Base-by-base conservation (phyloP, 2,329 filamentous ascomycete species). In the Furcasterigmium sp. region DNA sequence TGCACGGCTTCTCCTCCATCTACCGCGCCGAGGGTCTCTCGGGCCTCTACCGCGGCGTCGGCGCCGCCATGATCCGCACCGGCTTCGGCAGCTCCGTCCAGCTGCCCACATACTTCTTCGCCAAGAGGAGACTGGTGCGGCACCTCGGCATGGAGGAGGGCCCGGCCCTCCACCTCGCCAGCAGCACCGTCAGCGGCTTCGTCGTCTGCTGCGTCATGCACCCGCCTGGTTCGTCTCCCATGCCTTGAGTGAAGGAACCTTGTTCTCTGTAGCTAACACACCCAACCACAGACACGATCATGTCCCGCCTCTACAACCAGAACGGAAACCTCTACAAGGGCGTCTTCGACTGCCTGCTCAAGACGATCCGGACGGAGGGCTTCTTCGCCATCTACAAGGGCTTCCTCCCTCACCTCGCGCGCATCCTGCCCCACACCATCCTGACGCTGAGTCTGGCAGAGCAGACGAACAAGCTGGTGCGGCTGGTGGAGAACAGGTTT, bases 201-300 rank as follows among this genome's bases (percentile, higher is more conserved):
- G 93, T 95, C 11, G 93, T 98, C 15, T 98, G 93, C 70, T 88
- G 87, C 55, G 84, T 97, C 51, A 98, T 98, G 93, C 93, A 98
- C 59, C 93, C 93, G 42, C 93, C 93, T 58, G 86, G 85, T 89
- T 67, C 61, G 76, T 62, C 11, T 15, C 17, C 19, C 14, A 23
- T 19, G 25, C 43, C 23, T 42, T 15, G 17, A 28, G 35, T 30
- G 29, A 23, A 17, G 14, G 41, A 54, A n/a, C n/a, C n/a, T n/a
- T n/a, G n/a, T n/a, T n/a, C n/a, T n/a, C n/a, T n/a, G n/a, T n/a
- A n/a, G 10, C 9, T 19, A 17, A 35, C 32, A 32, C 47, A 13
- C 41, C 32, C 11, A 28, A 37, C 44, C 37, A 11, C 48, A 78
- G 93, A 98, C 64, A 98, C 93, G 5, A 87, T 98, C 68, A 98